Evolutionary conservation across 2,329 filamentous ascomycete species (phyloP).

Genomic region (Podosphaera xanthii): DNA sequence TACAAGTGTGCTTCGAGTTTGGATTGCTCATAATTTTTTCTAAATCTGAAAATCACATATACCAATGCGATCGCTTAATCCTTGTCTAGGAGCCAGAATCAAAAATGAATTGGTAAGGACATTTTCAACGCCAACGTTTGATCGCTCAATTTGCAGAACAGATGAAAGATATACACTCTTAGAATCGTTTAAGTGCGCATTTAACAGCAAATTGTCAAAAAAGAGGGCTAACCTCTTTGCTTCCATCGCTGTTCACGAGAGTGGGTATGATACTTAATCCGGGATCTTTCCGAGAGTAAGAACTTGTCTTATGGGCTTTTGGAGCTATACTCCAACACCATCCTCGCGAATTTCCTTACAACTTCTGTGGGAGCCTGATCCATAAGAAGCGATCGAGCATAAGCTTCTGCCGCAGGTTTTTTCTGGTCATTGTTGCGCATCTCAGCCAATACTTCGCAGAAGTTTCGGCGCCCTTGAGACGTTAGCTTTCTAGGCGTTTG

Average conservation of each 20-base stretch:
- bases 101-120: too few species aligned
- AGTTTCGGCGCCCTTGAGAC: slow-evolving; percentile 45
- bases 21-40: too few species aligned
- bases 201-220: background rate
- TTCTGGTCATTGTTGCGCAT: slow-evolving; percentile 54
- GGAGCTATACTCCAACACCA: slow-evolving; percentile 53
- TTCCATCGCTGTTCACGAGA: background rate
- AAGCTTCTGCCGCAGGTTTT: slow-evolving; percentile 55
- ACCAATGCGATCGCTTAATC: too few species aligned
- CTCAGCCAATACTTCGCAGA: slow-evolving; percentile 57
- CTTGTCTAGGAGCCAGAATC: too few species aligned
- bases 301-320: slow-evolving; percentile 4
- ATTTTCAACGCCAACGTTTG: too few species aligned
- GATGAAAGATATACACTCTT: background rate
- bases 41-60: too few species aligned
- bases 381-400: slow-evolving; percentile 81
- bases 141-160: background rate
- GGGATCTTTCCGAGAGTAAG: background rate
- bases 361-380: slow-evolving; percentile 84
- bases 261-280: background rate
- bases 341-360: slow-evolving; percentile 75
- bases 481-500: slow-evolving; percentile 28
- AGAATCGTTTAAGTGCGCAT: background rate
- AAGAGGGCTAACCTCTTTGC: background rate
- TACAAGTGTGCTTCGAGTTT: too few species aligned